Evolutionary conservation across 2,329 filamentous ascomycete genomes (phyloP).

Genomic region (Aspergillus hortae): DNA sequence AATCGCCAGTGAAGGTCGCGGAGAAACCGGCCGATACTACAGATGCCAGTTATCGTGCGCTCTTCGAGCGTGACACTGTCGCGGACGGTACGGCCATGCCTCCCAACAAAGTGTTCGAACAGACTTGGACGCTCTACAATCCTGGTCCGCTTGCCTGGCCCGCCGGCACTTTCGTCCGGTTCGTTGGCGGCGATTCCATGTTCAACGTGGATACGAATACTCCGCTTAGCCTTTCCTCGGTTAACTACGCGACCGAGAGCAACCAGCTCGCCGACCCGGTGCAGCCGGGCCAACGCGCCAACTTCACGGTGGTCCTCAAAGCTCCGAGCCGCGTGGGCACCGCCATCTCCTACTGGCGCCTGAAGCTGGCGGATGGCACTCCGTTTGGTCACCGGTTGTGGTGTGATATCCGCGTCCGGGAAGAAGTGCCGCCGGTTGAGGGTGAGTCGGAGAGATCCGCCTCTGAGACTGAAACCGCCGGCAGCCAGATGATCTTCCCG

Average conservation of each 20-base stretch:
- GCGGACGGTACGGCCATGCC: conserved; percentile 70
- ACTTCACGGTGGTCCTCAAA: conserved; percentile 82
- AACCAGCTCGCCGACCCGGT: conserved; percentile 69
- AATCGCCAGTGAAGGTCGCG: conserved; percentile 22
- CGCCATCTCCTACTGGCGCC: conserved; percentile 92
- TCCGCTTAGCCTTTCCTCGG: conserved; percentile 72
- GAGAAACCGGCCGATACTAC: conserved; percentile 32
- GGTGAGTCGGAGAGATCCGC: not conserved
- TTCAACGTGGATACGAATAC: conserved; percentile 78
- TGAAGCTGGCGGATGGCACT: conserved; percentile 74
- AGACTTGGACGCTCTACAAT: conserved; percentile 90
- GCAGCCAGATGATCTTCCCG: conserved; percentile 90
- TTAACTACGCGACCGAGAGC: conserved; percentile 77
- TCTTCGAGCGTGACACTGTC: conserved; percentile 75
- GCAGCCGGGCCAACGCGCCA: conserved; percentile 67
- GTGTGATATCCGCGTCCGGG: conserved; percentile 77
- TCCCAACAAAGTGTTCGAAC: conserved; percentile 72
- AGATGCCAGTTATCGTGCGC: conserved; percentile 48
- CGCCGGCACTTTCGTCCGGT: conserved; percentile 82
- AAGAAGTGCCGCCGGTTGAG: conserved; percentile 9
- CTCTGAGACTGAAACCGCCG: conserved; percentile 11
- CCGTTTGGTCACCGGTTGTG: conserved; percentile 92
- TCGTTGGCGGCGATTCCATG: conserved; percentile 95
- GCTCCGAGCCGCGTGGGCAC: conserved; percentile 73
- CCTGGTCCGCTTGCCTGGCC: conserved; percentile 78